Evolutionary conservation across 2,329 filamentous ascomycete genomes (phyloP), one percentile per base, ranked within the genome.

Genomic region (Sclerotinia minor): DNA sequence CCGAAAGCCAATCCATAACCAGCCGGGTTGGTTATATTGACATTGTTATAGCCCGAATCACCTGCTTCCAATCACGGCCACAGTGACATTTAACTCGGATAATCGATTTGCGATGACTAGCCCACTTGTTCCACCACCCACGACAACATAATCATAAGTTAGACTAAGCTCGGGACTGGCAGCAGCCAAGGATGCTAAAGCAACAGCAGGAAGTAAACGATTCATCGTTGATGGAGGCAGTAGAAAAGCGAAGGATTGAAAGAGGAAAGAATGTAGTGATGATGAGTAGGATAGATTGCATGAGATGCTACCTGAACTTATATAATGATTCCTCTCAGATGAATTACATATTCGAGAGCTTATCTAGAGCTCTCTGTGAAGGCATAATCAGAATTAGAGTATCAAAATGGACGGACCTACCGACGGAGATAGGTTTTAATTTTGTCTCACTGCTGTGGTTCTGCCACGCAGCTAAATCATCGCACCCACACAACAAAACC

Each of bases 21-120:
- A 19, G 35, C 55, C 35, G 52, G 71, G n/a, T 58, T 67, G 47
- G 55, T 61, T 9, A 45, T 41, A 55, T 45, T 63, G 24, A 19
- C 45, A 9, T 52, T 55, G 15, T 69, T 55, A 19, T 54, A 63
- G 1, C 32, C 45, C 21, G 29, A 63, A 50, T 38, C 24, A 7
- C 69, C 65, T 7, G 65, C 60, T 57, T 71, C 68, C 68, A 41
- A 71, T 66, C 38, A 69, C 52, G 19, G 65, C 54, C 38, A 69
- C 65, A 19, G 68, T 63, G 49, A 64, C 58, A 64, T 64, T 53
- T 2, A 60, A 49, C 38, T 67, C 57, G 24, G 58, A 38, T 54
- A 57, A 35, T 21, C 53, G 55, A 35, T 55, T 60, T 35, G 68
- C 68, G 24, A 69, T 26, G 32, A 65, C 58, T 24, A 67, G 58